Evolutionary conservation across 208 protist genomes (phyloP), one percentile per base, ranked within the genome.

Genomic region (Crithidia bombi): DNA sequence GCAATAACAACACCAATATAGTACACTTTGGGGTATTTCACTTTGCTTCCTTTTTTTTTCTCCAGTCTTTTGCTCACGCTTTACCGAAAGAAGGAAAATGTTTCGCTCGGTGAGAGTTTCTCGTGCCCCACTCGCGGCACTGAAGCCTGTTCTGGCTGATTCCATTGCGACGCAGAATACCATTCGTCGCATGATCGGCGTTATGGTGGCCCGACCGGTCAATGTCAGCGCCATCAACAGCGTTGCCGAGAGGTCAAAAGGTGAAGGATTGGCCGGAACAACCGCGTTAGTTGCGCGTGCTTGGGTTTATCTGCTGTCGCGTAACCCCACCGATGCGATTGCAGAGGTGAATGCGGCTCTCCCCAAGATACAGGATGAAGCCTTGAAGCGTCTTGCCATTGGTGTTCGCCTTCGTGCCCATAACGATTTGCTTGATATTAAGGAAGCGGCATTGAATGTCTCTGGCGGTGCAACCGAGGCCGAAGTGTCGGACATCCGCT

Each of bases 401-500:
- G 91, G 84, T 57, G 76, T 90, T 39, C 84, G 86, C 54, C 82
- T 94, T 21, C 83, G 69, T 25, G 79, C 88, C 5, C 77, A 79
- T 33, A 93, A 85, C 73, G 74, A 91, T 15, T 71, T 94, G 43
- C 70, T 96, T 28, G 86, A 94, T 57, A 39, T 86, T 2, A 96
- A 90, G 66, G 86, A 96, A 66, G 73, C 86, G n/a, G 75, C 82
- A 30, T 69, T 92, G 65, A 83, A 58, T 39, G 87, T 96, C 11
- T 85, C 85, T 32, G 87, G 90, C 41, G 88, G 85, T 12, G 68
- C 86, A 38, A 96, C 86, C 12, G 88, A 94, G 80, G 65, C 88
- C 9, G 88, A 96, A 25, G 86, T 96, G 33, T 89, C 86, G 30
- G 71, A 79, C 17, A 54, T 94, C 38, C 86, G 91, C 25, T 67